Evolutionary conservation across 768 basidiomycete species (phyloP), one percentile per base, ranked within the genome.

Genomic region (Kwoniella shandongensis): DNA sequence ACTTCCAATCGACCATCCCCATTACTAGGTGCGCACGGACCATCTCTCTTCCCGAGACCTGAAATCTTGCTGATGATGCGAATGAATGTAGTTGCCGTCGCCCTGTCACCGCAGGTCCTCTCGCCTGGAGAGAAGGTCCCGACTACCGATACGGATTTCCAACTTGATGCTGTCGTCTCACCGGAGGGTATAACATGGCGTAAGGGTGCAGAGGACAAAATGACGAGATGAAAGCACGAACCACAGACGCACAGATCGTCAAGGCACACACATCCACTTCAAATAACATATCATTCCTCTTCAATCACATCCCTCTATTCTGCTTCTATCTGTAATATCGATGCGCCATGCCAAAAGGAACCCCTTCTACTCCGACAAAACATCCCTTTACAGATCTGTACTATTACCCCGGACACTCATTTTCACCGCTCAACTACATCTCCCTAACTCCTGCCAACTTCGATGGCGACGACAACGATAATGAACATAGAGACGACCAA

Each of bases 31-130:
- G 20, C 45, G 15, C 7, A 7, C 29, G 36, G 1, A 44, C n/a
- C n/a, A n/a, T 22, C 12, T 61, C 29, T 25, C 8, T 20, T 32
- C 32, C 32, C 13, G 29, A 25, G 27, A 6, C 12, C 11, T 46
- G 32, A 17, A 40, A 29, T 17, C 18, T 18, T 22, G 48, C 49
- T 54, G 44, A 46, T 22, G 38, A 3, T 1, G 18, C 15, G 22
- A 17, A 11, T n/a, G n/a, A n/a, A n/a, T n/a, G n/a, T 45, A 73
- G 71, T 73, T 32, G 71, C 66, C 7, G 60, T 73, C 10, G 66
- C 66, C 17, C 50, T 73, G 8, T 44, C 56, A 3, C 61, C 64
- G 7, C 71, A 73, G 45, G 48, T 73, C 0, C 49, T 73, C n/a
- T 51, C 61, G 4, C 10, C 25, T 1, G 60, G 40, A 1, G 52